Evolutionary conservation across 192 early-diverging fungal genomes (phyloP), one percentile per base, ranked within the genome.

Genomic region (Entomortierella beljakovae): DNA sequence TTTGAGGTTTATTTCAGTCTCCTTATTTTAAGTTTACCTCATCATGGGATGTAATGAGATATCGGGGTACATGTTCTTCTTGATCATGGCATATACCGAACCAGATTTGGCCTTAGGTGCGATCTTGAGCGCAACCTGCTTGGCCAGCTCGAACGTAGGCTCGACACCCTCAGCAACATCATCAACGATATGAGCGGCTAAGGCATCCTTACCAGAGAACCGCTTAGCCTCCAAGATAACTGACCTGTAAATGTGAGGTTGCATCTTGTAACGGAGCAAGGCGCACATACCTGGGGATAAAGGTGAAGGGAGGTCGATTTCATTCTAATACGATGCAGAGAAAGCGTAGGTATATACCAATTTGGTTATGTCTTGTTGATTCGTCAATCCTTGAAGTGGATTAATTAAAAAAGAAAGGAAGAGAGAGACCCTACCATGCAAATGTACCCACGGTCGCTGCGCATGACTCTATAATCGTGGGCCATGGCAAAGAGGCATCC

Each of bases 391-490:
- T n/a, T 16, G n/a, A 9, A 23, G n/a, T 6, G 32, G 37, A 16
- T 23, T 50, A 6, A 16, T 13, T 3, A n/a, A n/a, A 63, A 51
- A 13, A 22, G 28, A 49, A 40, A 46, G 46, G 23, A 42, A 18
- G 4, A 8, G 1, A 26, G 6, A 28, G 13, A 48, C 22, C 57
- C 43, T 70, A 85, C 84, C 92, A 92, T 93, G 26, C 89, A 91
- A 28, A 93, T 84, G 73, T 81, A 93, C 7, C 92, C 92, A 35
- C 88, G 85, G 61, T 93, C 91, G 22, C 85, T 80, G 3, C 91
- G 82, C 92, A 93, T 92, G 7, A 92, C 87, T 26, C 91, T 87
- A 68, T 90, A 89, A 67, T 93, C 92, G 55, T 87, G 83, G 43
- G 82, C 80, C 28, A 86, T 37, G 33, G 86, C 81, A 23, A 87